phyloP scores from a whole-genome alignment of 2,329 filamentous ascomycete genomes.

The Lachnellula willkommii region DNA sequence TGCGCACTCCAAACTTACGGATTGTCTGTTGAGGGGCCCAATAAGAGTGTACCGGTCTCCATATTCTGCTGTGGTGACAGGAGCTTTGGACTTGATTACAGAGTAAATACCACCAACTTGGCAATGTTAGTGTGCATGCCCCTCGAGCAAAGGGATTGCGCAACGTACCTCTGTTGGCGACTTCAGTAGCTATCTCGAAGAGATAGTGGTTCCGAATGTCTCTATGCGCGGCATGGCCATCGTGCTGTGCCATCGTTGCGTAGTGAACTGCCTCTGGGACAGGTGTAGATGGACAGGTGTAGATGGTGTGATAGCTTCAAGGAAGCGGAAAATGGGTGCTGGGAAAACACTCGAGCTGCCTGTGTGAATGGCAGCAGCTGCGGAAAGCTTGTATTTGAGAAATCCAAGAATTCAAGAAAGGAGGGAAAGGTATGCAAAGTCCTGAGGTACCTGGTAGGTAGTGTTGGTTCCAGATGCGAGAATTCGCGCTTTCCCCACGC shows the following conservation, averaged over 20 bases:
- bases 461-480: neutral
- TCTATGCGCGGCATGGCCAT: slow-evolving; percentile 19
- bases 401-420: neutral
- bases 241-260: neutral
- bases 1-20: slow-evolving; percentile 52
- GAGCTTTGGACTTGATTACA: slow-evolving; percentile 97
- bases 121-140: slow-evolving; percentile 8
- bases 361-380: neutral
- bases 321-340: neutral
- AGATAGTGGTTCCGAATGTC: slow-evolving; percentile 95
- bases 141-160: neutral
- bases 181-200: slow-evolving; percentile 95
- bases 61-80: slow-evolving; percentile 97
- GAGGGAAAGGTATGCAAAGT: neutral
- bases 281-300: neutral
- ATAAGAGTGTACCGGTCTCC: slow-evolving; percentile 94
- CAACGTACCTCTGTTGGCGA: slow-evolving; percentile 81
- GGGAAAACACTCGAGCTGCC: neutral
- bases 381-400: neutral
- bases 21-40: slow-evolving; percentile 85
- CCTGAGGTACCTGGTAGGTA: neutral
- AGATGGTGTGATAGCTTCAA: neutral
- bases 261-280: neutral
- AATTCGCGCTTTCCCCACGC: neutral
- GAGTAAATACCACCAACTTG: slow-evolving; percentile 97